Conservation (phyloP, 352 stramenopile genomes). For the Globisporangium orthogonon region DNA sequence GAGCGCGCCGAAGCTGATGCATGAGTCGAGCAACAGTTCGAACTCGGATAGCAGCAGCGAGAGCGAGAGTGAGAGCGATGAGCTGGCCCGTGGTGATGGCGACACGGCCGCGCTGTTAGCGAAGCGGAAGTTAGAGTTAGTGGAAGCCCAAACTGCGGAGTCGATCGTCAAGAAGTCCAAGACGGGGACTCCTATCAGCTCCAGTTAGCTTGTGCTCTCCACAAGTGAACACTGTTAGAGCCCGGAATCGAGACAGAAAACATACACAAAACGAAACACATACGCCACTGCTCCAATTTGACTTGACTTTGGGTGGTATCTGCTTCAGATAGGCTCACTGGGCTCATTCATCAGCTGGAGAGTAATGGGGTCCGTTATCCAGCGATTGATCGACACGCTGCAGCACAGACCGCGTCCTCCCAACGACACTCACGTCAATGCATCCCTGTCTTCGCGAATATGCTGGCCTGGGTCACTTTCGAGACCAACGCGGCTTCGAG, state of each 20-base stretch:
- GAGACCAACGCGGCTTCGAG: slow-evolving; percentile 24
- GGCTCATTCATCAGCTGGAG: too few relatives aligned
- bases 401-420: background rate
- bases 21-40: slow-evolving; percentile 5
- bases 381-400: background rate
- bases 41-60: slow-evolving; percentile 20
- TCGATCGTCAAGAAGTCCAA: slow-evolving; percentile 72
- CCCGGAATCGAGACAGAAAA: background rate
- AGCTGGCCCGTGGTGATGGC: slow-evolving; percentile 8
- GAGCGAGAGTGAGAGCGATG: slow-evolving; percentile 27
- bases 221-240: background rate
- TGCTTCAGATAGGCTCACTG: too few relatives aligned
- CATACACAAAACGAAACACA: background rate
- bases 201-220: slow-evolving; percentile 26
- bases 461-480: slow-evolving; percentile 15
- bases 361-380: too few relatives aligned
- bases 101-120: slow-evolving; percentile 21
- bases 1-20: slow-evolving; percentile 15
- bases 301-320: background rate
- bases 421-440: background rate
- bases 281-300: background rate
- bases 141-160: slow-evolving; percentile 39
- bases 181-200: slow-evolving; percentile 63
- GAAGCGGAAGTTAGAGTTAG: slow-evolving; percentile 63
- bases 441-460: slow-evolving; percentile 11